Evolutionary conservation across 352 stramenopile species (phyloP), one percentile per base, ranked within the genome.

Genomic region (Phytophthora sp.): DNA sequence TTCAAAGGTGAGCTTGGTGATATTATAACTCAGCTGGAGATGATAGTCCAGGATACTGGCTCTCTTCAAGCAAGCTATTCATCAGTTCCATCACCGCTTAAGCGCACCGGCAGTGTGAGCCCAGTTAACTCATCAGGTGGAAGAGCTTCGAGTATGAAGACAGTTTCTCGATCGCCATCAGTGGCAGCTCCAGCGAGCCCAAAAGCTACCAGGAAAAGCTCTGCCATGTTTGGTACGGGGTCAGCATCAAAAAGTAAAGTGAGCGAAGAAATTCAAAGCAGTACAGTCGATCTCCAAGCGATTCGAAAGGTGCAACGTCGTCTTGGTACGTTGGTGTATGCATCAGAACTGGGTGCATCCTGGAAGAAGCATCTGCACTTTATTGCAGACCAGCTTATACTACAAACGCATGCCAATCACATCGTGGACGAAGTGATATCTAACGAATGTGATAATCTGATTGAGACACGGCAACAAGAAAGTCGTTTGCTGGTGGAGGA

Each of bases 271-370:
- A 13, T 13, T 4, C 31, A 50, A 52, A 55, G 53, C 4, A 51
- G 31, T 8, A n/a, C 26, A 20, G 51, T 92, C 35, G 84, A 96
- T 61, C 66, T 96, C 12, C 72, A 85, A 42, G 79, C 83, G n/a
- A 88, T 97, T 28, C 82, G 87, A n/a, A 86, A 82, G 31, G 72
- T 94, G 10, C 86, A 94, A 54, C 80, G 87, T 2, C 84, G 89
- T 17, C 64, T 96, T 21, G 87, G 79, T 12, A 86, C 72, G n/a
- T 60, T 95, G 9, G 52, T 94, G 27, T 90, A 82, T 45, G 79
- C 77, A 5, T 91, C 84, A 10, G 87, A 97, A 51, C 58, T 97
- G 17, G 70, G 54, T 13, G 20, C 30, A 10, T 30, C 58, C 1
- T 84, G 90, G 52, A 76, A 93, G 26, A 23, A 79, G 12, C 74